Conservation (phyloP, 2,329 filamentous ascomycete species). For the Cercospora beticola region DNA sequence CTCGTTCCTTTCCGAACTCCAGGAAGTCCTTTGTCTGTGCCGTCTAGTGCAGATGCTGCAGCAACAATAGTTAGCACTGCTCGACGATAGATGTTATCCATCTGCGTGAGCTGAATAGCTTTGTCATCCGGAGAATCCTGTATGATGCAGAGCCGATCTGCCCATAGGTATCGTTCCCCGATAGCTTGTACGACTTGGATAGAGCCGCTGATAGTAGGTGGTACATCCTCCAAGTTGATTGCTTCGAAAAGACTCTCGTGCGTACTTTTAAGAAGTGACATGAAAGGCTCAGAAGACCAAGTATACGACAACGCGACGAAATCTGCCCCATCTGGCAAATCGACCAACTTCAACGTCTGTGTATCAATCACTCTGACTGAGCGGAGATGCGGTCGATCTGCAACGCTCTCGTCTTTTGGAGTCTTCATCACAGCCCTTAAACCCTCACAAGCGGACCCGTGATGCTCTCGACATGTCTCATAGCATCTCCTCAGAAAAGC, state of each 20-base stretch:
- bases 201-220: neutral
- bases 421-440: no score
- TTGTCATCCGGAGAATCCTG: neutral
- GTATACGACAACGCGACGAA: neutral
- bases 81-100: neutral
- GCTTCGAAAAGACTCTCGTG: neutral
- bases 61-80: neutral
- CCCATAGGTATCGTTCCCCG: neutral
- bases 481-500: neutral
- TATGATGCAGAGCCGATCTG: neutral
- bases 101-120: neutral
- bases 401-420: no score
- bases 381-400: no score
- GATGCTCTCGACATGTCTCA: neutral
- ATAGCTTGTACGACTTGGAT: neutral
- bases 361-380: neutral
- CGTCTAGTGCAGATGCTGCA: neutral
- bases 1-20: neutral
- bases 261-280: neutral
- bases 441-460: neutral
- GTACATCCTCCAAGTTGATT: accelerated
- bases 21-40: neutral
- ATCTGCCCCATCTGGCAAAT: neutral
- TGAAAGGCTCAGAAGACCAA: neutral
- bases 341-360: neutral